Conservation (phyloP, 805 yeast genomes). For the Candida ovalis region DNA sequence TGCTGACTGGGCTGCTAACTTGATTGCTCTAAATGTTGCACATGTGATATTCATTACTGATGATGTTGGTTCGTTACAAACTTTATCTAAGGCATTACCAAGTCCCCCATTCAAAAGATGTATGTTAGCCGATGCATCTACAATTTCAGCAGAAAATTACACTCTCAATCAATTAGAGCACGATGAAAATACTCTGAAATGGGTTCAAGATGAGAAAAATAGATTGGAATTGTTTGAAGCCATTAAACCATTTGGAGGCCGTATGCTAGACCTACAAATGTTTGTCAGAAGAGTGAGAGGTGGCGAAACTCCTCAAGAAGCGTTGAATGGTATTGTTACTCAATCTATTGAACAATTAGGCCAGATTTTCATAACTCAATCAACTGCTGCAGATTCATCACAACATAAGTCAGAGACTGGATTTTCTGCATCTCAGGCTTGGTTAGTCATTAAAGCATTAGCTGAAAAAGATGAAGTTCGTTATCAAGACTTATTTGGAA, state of each 20-base stretch:
- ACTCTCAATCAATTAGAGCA: conserved; percentile 52
- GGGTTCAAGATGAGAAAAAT: conserved; percentile 14
- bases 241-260: conserved; percentile 82
- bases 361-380: conserved; percentile 52
- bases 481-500: conserved; percentile 49
- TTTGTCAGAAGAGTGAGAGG: conserved; percentile 82
- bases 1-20: conserved; percentile 84
- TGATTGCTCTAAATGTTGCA: conserved; percentile 75
- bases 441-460: conserved; percentile 72
- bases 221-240: conserved; percentile 45
- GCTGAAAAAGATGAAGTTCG: conserved; percentile 44
- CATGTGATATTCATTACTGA: conserved; percentile 87
- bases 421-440: conserved; percentile 78
- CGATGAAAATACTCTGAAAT: conserved; percentile 17
- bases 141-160: conserved; percentile 63
- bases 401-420: conserved; percentile 28
- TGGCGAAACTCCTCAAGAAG: conserved; percentile 79
- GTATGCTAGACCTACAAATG: conserved; percentile 90
- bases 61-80: conserved; percentile 73
- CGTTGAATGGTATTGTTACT: conserved; percentile 71
- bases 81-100: conserved; percentile 71
- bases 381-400: conserved; percentile 31
- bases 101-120: conserved; percentile 79
- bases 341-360: conserved; percentile 88
- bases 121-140: conserved; percentile 77